phyloP scores from a whole-genome alignment of 148 eudicot species.

The Cornus controversa region DNA sequence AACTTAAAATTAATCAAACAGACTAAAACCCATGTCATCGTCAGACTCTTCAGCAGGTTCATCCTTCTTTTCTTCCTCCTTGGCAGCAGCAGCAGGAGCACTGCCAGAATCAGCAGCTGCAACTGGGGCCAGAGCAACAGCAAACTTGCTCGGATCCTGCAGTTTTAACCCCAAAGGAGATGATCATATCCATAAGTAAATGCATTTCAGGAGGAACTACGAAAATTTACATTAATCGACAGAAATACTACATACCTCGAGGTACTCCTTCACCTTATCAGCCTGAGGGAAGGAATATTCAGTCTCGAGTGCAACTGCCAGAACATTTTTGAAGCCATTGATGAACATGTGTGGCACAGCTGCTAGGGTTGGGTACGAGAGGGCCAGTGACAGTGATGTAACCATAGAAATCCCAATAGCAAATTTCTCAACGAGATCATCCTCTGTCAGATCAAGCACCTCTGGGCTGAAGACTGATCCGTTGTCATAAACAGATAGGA shows the following conservation, averaged over 20 bases:
- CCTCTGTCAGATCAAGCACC: conserved; percentile 46
- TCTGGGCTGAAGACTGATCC: conserved; percentile 53
- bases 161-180: not conserved
- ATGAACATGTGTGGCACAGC: conserved; percentile 54
- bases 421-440: conserved; percentile 42
- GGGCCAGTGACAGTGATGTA: conserved; percentile 33
- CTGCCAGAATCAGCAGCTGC: conserved; percentile 27
- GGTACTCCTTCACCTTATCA: conserved; percentile 47
- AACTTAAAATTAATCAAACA: conserved; percentile 3
- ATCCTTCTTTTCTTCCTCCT: conserved; percentile 15
- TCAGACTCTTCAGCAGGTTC: conserved; percentile 11
- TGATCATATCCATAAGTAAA: not conserved
- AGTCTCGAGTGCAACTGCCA: conserved; percentile 42
- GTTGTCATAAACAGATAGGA: conserved; percentile 40
- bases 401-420: conserved; percentile 37
- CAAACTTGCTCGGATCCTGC: conserved; percentile 50
- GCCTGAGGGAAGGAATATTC: conserved; percentile 48
- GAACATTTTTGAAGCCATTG: conserved; percentile 44
- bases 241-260: conserved; percentile 19
- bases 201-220: not conserved
- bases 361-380: conserved; percentile 47
- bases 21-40: conserved; percentile 9
- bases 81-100: conserved; percentile 27
- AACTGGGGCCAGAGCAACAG: conserved; percentile 33
- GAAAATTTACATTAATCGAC: not conserved